Percentiles rank a stretch among this genome's conserved stretches.
Conservation (phyloP, 2,329 filamentous ascomycete species). For the Botrytis fabae region DNA sequence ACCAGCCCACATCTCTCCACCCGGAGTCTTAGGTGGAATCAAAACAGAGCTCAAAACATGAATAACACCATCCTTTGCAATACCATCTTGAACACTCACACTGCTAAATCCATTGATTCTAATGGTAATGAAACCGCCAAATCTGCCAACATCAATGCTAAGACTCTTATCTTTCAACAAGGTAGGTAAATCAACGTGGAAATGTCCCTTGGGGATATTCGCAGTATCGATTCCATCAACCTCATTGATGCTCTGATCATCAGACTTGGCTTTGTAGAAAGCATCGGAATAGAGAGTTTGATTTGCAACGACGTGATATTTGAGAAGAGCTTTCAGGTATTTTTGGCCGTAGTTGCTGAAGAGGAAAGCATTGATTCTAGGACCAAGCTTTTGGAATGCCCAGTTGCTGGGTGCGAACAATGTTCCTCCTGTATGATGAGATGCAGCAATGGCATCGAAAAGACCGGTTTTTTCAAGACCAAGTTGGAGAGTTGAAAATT, state of each 20-base stretch:
- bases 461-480: slow-evolving; percentile 75
- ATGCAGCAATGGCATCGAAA: slow-evolving; percentile 57
- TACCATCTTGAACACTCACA: slow-evolving; percentile 66
- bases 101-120: slow-evolving; percentile 71
- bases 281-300: slow-evolving; percentile 82
- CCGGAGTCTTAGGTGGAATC: slow-evolving; percentile 63
- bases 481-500: slow-evolving; percentile 77
- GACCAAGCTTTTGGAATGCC: slow-evolving; percentile 76
- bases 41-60: slow-evolving; percentile 73
- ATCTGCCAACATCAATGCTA: slow-evolving; percentile 68
- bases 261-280: slow-evolving; percentile 58
- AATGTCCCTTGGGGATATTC: slow-evolving; percentile 42
- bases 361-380: slow-evolving; percentile 75
- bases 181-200: slow-evolving; percentile 71
- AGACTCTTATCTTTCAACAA: slow-evolving; percentile 66
- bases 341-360: slow-evolving; percentile 75
- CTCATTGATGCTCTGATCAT: slow-evolving; percentile 29
- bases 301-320: slow-evolving; percentile 76
- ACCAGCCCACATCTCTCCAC: slow-evolving; percentile 51
- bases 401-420: slow-evolving; percentile 79
- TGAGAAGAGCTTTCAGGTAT: slow-evolving; percentile 74
- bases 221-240: slow-evolving; percentile 32
- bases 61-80: slow-evolving; percentile 78
- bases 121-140: slow-evolving; percentile 68
- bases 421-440: slow-evolving; percentile 63